phyloP scores from a whole-genome alignment of 108 stramenopile species.

The Fistulifera solaris region DNA sequence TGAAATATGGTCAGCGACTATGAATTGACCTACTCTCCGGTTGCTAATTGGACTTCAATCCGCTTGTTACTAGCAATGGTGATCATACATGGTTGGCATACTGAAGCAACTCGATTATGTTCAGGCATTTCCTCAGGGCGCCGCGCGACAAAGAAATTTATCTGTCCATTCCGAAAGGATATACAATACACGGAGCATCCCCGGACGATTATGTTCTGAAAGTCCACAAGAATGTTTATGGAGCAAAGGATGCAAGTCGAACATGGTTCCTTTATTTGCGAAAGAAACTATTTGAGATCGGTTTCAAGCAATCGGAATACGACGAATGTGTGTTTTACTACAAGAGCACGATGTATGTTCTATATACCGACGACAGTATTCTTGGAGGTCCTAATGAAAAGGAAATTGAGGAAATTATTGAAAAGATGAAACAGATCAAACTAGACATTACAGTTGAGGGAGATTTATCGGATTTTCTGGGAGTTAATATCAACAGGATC shows the following conservation, averaged over 20 bases:
- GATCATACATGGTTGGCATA: conserved; percentile 14
- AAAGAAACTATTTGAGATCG: conserved; percentile 11
- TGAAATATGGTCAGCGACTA: conserved; percentile 21
- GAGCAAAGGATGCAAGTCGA: conserved; percentile 30
- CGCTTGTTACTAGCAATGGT: conserved; percentile 22
- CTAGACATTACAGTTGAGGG: conserved; percentile 25
- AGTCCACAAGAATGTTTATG: conserved; percentile 29
- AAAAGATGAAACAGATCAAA: conserved; percentile 6
- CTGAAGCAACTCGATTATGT: conserved; percentile 41
- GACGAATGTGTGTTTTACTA: conserved; percentile 44
- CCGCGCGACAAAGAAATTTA: conserved; percentile 18
- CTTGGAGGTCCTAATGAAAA: conserved; percentile 18
- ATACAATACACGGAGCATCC: conserved; percentile 7
- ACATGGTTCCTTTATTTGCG: conserved; percentile 28
- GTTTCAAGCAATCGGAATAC: conserved; percentile 22
- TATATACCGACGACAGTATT: conserved; percentile 36
- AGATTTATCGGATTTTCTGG: conserved; percentile 22
- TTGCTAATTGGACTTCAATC: conserved; percentile 31
- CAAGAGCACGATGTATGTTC: conserved; percentile 23
- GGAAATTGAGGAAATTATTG: conserved; percentile 11
- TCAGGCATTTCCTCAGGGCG: conserved; percentile 28
- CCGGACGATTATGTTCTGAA: conserved; percentile 15
- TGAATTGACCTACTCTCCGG: conserved; percentile 37
- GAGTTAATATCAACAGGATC: conserved; percentile 19
- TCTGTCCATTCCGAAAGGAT: conserved; percentile 28